These are phyloP conservation scores for Hydnum rufescens DNA, from an alignment of 768 basidiomycete species.

Conservation along the genomic window DNA sequence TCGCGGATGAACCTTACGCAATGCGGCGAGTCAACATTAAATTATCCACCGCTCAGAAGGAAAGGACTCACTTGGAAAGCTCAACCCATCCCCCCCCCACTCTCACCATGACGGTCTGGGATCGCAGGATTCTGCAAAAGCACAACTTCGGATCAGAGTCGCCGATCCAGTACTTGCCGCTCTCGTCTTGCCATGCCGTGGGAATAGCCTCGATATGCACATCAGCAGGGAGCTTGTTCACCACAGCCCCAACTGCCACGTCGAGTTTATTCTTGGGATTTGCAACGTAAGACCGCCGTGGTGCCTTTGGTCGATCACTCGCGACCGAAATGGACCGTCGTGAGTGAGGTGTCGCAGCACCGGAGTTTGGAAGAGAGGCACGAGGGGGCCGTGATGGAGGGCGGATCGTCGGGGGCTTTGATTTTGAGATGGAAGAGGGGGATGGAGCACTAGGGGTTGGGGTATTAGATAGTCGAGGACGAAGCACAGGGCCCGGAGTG, in stretches of 20 bases:
- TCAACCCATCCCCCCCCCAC: slow-evolving; percentile 93
- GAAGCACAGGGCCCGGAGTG: too few relatives aligned
- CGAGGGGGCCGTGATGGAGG: too few relatives aligned
- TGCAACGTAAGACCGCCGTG: slow-evolving; percentile 61
- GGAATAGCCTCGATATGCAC: slow-evolving; percentile 43
- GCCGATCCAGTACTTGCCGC: slow-evolving; percentile 93
- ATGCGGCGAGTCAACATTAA: background rate
- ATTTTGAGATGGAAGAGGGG: background rate
- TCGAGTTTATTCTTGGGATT: slow-evolving; percentile 85
- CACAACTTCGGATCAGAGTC: slow-evolving; percentile 77
- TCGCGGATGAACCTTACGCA: slow-evolving; percentile 59
- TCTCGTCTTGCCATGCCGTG: slow-evolving; percentile 80
- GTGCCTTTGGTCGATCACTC: slow-evolving; percentile 13
- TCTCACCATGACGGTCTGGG: slow-evolving; percentile 88
- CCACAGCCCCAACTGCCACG: slow-evolving; percentile 77
- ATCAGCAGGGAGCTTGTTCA: slow-evolving; percentile 73
- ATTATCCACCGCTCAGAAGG: background rate
- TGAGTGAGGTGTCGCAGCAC: too few relatives aligned
- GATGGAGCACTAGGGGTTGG: background rate
- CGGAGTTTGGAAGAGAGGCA: background rate
- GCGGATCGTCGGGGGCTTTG: too few relatives aligned
- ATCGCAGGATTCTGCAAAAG: slow-evolving; percentile 79
- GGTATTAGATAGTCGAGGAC: background rate
- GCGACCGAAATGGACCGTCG: background rate
- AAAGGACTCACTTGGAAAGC: slow-evolving; percentile 52